These are phyloP conservation scores for Pyricularia sp. DNA, from an alignment of 2,329 filamentous ascomycete species.

Conservation along the genomic window DNA sequence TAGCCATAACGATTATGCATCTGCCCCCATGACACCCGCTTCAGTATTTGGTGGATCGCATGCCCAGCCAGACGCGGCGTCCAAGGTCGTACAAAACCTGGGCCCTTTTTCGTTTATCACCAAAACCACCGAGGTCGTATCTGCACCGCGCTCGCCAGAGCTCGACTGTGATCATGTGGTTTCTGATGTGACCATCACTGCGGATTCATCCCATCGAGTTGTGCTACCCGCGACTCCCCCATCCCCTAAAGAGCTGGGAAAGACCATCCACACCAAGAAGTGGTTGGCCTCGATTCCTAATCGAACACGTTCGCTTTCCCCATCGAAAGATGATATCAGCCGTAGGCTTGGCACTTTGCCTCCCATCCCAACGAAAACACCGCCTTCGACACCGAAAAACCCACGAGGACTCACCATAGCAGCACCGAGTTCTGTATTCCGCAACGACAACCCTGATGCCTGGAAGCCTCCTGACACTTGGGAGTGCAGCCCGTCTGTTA, in stretches of 20 bases:
- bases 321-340: background rate
- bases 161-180: constrained; percentile 22
- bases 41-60: constrained; percentile 8
- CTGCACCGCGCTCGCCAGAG: constrained; percentile 22
- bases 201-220: constrained; percentile 9
- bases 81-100: constrained; percentile 26
- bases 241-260: background rate
- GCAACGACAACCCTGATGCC: constrained; percentile 26
- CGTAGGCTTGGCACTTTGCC: background rate
- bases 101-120: constrained; percentile 32
- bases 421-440: constrained; percentile 13
- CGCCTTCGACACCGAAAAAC: background rate
- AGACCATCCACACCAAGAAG: constrained; percentile 3
- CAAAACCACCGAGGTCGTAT: constrained; percentile 27
- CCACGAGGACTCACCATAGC: constrained; percentile 11
- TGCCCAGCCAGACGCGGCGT: constrained; percentile 9
- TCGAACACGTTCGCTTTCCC: background rate
- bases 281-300: constrained; percentile 4
- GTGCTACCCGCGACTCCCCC: constrained; percentile 4
- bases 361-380: background rate
- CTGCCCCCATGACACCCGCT: constrained; percentile 10
- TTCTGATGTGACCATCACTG: constrained; percentile 27
- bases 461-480: constrained; percentile 37
- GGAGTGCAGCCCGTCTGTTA: constrained; percentile 22
- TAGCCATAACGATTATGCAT: constrained; percentile 30